phyloP scores from a whole-genome alignment of 2,329 filamentous ascomycete genomes.

The Penicillium sp. region DNA sequence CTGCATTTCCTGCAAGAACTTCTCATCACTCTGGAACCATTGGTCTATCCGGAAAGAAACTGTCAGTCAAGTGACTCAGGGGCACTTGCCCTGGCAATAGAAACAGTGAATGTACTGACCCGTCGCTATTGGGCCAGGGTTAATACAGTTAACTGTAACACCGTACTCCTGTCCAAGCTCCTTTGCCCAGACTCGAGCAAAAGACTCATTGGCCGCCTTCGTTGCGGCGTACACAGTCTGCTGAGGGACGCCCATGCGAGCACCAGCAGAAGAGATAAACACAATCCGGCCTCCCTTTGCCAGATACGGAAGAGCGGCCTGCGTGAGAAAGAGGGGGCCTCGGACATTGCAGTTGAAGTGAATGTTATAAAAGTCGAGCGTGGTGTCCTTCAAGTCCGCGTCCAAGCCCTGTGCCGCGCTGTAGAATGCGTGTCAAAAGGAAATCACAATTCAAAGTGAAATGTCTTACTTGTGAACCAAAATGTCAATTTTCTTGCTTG shows the following conservation, averaged over 20 bases:
- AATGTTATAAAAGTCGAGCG: slow-evolving; percentile 9
- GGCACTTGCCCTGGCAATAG: too few species aligned
- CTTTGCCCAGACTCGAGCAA: slow-evolving; percentile 61
- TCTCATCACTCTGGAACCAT: slow-evolving; percentile 34
- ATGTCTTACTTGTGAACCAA: slow-evolving; percentile 18
- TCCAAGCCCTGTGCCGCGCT: slow-evolving; percentile 13
- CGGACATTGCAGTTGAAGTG: slow-evolving; percentile 23
- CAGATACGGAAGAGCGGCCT: slow-evolving; percentile 33
- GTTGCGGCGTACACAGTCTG: slow-evolving; percentile 56
- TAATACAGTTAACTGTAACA: slow-evolving; percentile 59
- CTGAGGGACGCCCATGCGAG: slow-evolving; percentile 53
- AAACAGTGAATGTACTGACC: slow-evolving; percentile 30
- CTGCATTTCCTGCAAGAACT: slow-evolving; percentile 35
- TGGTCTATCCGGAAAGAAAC: slow-evolving; percentile 18
- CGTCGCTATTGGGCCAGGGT: slow-evolving; percentile 58
- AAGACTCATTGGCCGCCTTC: slow-evolving; percentile 61
- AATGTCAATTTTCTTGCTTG: slow-evolving; percentile 18
- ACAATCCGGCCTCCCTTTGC: slow-evolving; percentile 50
- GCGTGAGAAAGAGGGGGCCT: slow-evolving; percentile 31
- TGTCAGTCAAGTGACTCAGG: background rate
- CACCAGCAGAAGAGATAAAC: slow-evolving; percentile 58
- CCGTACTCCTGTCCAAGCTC: slow-evolving; percentile 52
- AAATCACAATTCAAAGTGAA: background rate
- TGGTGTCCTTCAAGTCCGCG: slow-evolving; percentile 10
- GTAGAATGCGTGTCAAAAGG: background rate